A percentile compares a stretch with the other conserved stretches of the same genome.
Evolutionary conservation across 441 rosid genomes (phyloP).

Genomic region (Brassica balearica): DNA sequence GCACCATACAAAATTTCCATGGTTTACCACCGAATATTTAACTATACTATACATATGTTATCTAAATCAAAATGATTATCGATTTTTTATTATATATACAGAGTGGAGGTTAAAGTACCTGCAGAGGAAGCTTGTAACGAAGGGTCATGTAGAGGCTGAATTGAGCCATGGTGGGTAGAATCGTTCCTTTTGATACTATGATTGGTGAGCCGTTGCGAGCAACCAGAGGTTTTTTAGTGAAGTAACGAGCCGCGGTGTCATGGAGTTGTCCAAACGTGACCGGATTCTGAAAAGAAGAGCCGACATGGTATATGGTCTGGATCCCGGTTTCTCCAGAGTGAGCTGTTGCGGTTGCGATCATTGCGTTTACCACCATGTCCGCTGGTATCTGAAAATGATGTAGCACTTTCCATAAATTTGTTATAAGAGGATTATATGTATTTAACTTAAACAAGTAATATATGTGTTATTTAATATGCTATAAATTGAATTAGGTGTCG

Average conservation of each 20-base stretch:
- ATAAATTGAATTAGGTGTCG: constrained; percentile 11
- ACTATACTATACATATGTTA: background rate
- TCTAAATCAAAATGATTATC: background rate
- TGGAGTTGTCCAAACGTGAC: constrained; percentile 56
- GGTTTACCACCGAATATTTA: background rate
- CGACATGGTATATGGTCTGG: constrained; percentile 69
- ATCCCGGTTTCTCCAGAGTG: constrained; percentile 48
- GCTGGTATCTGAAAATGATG: constrained; percentile 68
- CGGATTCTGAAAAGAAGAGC: constrained; percentile 74
- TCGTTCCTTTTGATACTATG: constrained; percentile 58
- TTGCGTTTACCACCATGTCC: constrained; percentile 91
- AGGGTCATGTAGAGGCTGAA: constrained; percentile 77
- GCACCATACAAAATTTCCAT: too few relatives aligned
- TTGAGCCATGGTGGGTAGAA: constrained; percentile 66
- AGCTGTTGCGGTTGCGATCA: constrained; percentile 65
- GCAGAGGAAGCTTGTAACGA: constrained; percentile 66
- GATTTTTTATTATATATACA: background rate
- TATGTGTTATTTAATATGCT: constrained; percentile 18
- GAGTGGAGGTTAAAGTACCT: constrained; percentile 51
- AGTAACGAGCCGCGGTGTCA: constrained; percentile 57
- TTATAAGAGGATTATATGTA: background rate
- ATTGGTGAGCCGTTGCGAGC: constrained; percentile 83
- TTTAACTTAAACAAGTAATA: background rate
- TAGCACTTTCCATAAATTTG: background rate
- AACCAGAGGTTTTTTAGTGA: constrained; percentile 74